Evolutionary conservation across 345 rosid genomes (phyloP), one percentile per base, ranked within the genome.

Genomic region (Aethionema arabicum): DNA sequence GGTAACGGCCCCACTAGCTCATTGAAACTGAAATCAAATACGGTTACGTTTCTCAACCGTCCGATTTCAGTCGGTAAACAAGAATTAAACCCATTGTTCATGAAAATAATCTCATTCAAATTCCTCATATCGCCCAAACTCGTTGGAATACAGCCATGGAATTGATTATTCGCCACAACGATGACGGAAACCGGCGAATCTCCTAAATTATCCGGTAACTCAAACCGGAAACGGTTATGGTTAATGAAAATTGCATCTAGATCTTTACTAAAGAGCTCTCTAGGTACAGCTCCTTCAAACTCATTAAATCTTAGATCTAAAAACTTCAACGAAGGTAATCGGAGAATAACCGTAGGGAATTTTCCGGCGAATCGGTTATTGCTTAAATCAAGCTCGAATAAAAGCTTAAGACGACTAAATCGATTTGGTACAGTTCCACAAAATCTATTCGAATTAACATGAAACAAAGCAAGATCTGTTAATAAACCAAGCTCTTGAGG

Each of bases 161-260:
- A 83, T 2, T 78, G 78, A 74, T 88, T 88, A 59, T 84, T 75
- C 30, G 93, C 90, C 29, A 88, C 67, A 8, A 83, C 96, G 37
- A 88, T 83, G 29, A 88, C 96, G 0, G 96, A 88, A 45, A 85
- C 93, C 11, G 90, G 92, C 4, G 90, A 88, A 79, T 85, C 87
- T 0, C 92, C 93, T 9, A 88, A 68, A 21, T 85, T 88, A 71
- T 82, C 88, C 2, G 96, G 96, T 21, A 88, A 61, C 45, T 82
- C 62, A 45, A 83, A 88, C 62, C 70, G 71, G 44, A 89, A 81
- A 52, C 91, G 85, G 54, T 89, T 89, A 77, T 80, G 72, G 70
- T 88, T 88, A 36, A 88, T 75, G 52, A 88, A 88, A 76, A 88
- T 77, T 8, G 96, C 93, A 61, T 88, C 93, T 12, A 86, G 63